phyloP scores from a whole-genome alignment of 2,329 filamentous ascomycete genomes.

The Neonectria magnoliae region DNA sequence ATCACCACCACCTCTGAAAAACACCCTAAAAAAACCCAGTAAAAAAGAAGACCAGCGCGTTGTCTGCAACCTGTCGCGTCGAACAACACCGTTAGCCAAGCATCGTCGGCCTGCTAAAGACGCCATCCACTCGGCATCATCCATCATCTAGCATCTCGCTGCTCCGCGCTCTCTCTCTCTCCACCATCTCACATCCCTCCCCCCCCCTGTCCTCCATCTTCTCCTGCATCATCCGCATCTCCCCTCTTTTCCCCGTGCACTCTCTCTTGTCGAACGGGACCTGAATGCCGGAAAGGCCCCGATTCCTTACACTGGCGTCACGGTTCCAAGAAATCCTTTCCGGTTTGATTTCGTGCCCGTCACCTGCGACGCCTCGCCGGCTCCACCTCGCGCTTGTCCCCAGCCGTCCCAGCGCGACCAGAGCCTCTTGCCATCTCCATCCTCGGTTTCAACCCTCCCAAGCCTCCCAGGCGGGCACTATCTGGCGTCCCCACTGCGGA shows the following conservation, averaged over 20 bases:
- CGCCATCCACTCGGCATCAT: constrained; percentile 26
- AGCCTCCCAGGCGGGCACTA: constrained; percentile 38
- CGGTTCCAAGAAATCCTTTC: constrained; percentile 45
- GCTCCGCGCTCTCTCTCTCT: constrained; percentile 4
- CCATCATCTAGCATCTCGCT: constrained; percentile 11
- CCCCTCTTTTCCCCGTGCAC: constrained; percentile 20
- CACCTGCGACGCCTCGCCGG: constrained; percentile 42
- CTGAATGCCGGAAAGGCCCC: not conserved
- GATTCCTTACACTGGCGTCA: constrained; percentile 23
- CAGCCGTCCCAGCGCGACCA: constrained; percentile 17
- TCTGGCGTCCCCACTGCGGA: constrained; percentile 40
- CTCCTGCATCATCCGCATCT: constrained; percentile 28
- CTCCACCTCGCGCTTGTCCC: constrained; percentile 44
- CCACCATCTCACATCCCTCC: constrained; percentile 4
- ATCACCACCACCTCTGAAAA: not conserved
- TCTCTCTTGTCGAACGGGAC: not conserved
- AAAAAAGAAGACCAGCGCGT: not conserved
- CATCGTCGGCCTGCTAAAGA: constrained; percentile 11
- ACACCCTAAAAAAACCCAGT: not conserved
- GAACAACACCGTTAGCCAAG: constrained; percentile 2
- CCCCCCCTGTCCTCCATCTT: not conserved
- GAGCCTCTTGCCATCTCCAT: constrained; percentile 39
- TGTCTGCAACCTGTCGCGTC: not conserved
- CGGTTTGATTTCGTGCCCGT: constrained; percentile 50
- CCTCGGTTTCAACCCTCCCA: constrained; percentile 42